Percentiles rank a stretch among this genome's conserved stretches.
Conservation (phyloP, 2,329 filamentous ascomycete species). For the Trichoderma hamatum region DNA sequence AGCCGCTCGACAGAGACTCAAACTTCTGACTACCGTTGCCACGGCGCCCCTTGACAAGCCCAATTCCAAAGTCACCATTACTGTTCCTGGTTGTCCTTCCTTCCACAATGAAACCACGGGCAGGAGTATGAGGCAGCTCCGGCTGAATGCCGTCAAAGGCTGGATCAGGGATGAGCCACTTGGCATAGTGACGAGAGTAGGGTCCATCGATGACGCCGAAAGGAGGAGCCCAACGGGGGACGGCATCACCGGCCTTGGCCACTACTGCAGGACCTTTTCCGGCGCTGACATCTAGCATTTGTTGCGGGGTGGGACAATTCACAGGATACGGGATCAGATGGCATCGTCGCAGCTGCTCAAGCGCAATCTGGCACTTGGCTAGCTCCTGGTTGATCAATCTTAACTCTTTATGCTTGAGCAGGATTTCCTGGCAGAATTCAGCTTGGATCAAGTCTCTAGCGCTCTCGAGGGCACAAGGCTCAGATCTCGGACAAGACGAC, state of each 20-base stretch:
- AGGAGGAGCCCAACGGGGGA: conserved; percentile 78
- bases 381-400: conserved; percentile 94
- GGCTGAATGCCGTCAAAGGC: conserved; percentile 74
- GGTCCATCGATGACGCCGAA: conserved; percentile 92
- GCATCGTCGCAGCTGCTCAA: conserved; percentile 92
- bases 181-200: conserved; percentile 91
- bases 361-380: conserved; percentile 88
- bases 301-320: conserved; percentile 65
- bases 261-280: conserved; percentile 74
- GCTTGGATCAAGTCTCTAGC: conserved; percentile 77
- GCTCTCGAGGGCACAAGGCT: conserved; percentile 47
- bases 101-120: conserved; percentile 57
- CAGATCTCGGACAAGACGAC: not conserved
- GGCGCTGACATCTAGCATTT: conserved; percentile 70
- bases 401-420: conserved; percentile 92
- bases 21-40: conserved; percentile 60
- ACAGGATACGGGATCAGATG: conserved; percentile 89
- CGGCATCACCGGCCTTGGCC: conserved; percentile 61
- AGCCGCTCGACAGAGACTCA: conserved; percentile 70
- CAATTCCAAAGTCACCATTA: conserved; percentile 46
- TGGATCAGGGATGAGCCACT: conserved; percentile 90
- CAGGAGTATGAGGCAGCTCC: conserved; percentile 48
- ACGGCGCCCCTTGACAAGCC: conserved; percentile 55
- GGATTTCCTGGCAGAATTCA: conserved; percentile 87
- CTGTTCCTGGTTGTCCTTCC: conserved; percentile 80